These are phyloP conservation scores for Cardiospermum halicacabum DNA, from an alignment of 345 rosid genomes.

Conservation along the genomic window DNA sequence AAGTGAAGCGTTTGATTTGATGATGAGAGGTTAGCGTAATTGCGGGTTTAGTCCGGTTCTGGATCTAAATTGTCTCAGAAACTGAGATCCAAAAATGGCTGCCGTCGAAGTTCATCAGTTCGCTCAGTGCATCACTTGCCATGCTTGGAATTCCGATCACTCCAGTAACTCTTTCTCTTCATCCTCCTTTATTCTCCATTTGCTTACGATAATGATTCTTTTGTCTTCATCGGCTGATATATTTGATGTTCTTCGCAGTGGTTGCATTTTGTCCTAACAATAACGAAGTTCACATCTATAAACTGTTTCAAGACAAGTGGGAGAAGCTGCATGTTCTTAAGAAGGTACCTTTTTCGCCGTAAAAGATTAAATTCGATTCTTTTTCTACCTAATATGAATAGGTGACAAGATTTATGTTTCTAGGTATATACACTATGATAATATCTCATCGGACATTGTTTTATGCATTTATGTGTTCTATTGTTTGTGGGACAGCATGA, in stretches of 20 bases:
- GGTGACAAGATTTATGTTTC: not conserved
- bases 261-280: slow-evolving; percentile 90
- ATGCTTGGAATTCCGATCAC: slow-evolving; percentile 94
- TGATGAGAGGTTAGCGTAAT: too few relatives aligned
- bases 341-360: slow-evolving; percentile 47
- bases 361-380: too few relatives aligned
- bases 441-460: not conserved
- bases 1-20: too few relatives aligned
- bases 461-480: not conserved
- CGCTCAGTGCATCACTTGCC: slow-evolving; percentile 90
- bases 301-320: slow-evolving; percentile 70
- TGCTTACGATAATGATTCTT: not conserved
- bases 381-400: not conserved
- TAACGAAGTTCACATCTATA: slow-evolving; percentile 90
- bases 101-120: slow-evolving; percentile 67
- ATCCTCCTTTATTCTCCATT: not conserved
- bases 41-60: too few relatives aligned
- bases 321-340: slow-evolving; percentile 82
- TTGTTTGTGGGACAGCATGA: slow-evolving; percentile 65
- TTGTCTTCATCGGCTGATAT: not conserved
- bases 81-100: slow-evolving; percentile 42
- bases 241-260: slow-evolving; percentile 55
- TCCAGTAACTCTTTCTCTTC: slow-evolving; percentile 41
- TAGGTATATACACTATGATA: not conserved
- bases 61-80: too few relatives aligned